A percentile compares a stretch with the other conserved stretches of the same genome.
phyloP scores from a whole-genome alignment of 176 grass and related monocot species.

The bread wheat (Triticum aestivum) region DNA sequence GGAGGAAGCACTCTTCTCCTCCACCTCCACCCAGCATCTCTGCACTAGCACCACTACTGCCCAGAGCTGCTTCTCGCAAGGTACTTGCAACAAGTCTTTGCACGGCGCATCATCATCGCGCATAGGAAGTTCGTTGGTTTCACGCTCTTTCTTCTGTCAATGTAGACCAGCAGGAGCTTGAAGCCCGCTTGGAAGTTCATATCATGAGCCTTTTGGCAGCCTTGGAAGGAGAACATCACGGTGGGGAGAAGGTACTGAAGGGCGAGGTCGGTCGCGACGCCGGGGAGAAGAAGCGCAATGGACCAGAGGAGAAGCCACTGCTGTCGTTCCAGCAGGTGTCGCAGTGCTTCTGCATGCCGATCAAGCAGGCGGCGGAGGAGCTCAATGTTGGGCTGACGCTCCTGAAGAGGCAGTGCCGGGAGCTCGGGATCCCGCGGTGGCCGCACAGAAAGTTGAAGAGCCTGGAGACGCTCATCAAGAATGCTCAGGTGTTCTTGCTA shows the following conservation, averaged over 20 bases:
- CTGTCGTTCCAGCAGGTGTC: conserved; percentile 40
- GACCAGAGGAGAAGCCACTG: conserved; percentile 6
- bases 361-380: conserved; percentile 52
- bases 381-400: conserved; percentile 50
- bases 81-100: not conserved
- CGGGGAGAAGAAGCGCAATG: not conserved
- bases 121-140: not conserved
- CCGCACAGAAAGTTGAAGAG: conserved; percentile 64
- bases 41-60: not conserved
- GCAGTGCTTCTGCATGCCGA: conserved; percentile 44
- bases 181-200: not conserved
- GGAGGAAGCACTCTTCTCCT: not conserved
- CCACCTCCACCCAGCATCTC: not conserved
- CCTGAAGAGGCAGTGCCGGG: conserved; percentile 57
- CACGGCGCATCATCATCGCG: not conserved
- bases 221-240: not conserved
- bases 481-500: conserved; percentile 35
- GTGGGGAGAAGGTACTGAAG: not conserved
- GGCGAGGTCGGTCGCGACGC: not conserved
- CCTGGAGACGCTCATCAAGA: conserved; percentile 45
- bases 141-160: not conserved
- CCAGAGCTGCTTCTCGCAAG: not conserved
- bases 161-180: conserved; percentile 21
- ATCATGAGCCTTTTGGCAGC: conserved; percentile 1
- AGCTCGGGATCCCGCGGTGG: conserved; percentile 51